Percentiles rank a stretch among this genome's conserved stretches.
Evolutionary conservation across 73 alveolate genomes (phyloP).

Genomic region (Chromera velia): DNA sequence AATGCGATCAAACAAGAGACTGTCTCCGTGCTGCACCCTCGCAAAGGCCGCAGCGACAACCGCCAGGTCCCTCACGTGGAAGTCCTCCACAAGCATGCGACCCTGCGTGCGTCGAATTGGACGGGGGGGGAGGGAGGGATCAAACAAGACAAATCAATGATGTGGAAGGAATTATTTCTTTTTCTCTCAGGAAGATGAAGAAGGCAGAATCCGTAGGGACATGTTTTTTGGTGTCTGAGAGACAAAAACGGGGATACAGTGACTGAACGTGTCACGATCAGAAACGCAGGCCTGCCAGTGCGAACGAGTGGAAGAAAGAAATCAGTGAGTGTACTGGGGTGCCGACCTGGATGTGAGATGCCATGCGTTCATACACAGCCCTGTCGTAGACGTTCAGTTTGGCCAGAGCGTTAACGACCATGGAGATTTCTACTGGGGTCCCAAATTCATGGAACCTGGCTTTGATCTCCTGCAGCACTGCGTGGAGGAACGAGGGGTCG

Average conservation of each 20-base stretch:
- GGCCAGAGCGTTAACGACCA: not conserved
- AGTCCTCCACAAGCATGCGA: not conserved
- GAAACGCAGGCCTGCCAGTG: too few species aligned
- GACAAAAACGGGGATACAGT: too few species aligned
- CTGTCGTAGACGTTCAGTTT: not conserved
- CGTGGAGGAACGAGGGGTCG: not conserved
- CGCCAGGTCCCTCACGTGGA: not conserved
- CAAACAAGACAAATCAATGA: not conserved
- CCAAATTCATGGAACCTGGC: not conserved
- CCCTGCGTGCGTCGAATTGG: too few species aligned
- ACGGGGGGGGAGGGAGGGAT: not conserved
- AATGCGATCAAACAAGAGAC: not conserved
- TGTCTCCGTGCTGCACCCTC: not conserved
- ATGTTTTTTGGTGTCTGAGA: too few species aligned
- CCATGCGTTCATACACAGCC: not conserved
- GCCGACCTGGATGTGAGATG: too few species aligned
- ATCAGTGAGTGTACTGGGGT: too few species aligned
- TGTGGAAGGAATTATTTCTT: too few species aligned
- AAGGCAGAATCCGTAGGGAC: too few species aligned
- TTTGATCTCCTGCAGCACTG: not conserved
- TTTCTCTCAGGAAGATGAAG: too few species aligned
- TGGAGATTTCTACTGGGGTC: not conserved
- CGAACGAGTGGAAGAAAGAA: too few species aligned
- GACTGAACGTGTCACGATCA: too few species aligned
- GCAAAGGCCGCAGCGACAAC: not conserved